Percentiles rank a stretch among this genome's conserved stretches.
Evolutionary conservation across 2,329 filamentous ascomycete species (phyloP).

Genomic region (Canariomyces notabilis): DNA sequence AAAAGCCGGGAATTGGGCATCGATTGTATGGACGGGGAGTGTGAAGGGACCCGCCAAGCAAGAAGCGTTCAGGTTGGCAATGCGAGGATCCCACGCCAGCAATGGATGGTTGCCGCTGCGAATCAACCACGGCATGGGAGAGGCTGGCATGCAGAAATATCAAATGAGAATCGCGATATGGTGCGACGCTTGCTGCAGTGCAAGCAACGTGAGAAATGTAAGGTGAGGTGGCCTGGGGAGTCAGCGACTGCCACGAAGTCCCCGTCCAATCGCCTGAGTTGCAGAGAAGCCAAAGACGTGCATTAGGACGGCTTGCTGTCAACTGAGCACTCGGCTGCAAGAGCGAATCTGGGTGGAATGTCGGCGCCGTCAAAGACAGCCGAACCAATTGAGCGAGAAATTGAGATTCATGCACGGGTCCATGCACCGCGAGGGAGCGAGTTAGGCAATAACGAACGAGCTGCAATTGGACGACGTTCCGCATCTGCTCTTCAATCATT

Average conservation of each 20-base stretch:
- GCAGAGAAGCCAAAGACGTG: constrained; percentile 16
- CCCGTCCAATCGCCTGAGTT: constrained; percentile 14
- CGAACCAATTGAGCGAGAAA: constrained; percentile 10
- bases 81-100: neutral
- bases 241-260: constrained; percentile 32
- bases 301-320: constrained; percentile 21
- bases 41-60: neutral
- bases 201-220: constrained; percentile 7
- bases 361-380: neutral
- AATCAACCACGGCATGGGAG: constrained; percentile 8
- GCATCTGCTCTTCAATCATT: too few relatives aligned
- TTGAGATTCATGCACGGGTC: neutral
- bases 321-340: constrained; percentile 4
- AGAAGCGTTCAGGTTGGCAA: too few relatives aligned
- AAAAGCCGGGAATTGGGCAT: constrained; percentile 13
- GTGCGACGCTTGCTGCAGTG: constrained; percentile 17
- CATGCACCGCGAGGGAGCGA: neutral
- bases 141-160: neutral
- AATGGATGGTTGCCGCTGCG: constrained; percentile 2
- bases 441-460: too few relatives aligned
- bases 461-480: too few relatives aligned
- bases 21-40: constrained; percentile 3
- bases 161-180: constrained; percentile 9
- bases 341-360: constrained; percentile 2
- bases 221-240: constrained; percentile 19